Percentiles rank a stretch among this genome's conserved stretches.
Evolutionary conservation across 805 yeast species (phyloP).

Genomic region (Kuraishia molischiana): DNA sequence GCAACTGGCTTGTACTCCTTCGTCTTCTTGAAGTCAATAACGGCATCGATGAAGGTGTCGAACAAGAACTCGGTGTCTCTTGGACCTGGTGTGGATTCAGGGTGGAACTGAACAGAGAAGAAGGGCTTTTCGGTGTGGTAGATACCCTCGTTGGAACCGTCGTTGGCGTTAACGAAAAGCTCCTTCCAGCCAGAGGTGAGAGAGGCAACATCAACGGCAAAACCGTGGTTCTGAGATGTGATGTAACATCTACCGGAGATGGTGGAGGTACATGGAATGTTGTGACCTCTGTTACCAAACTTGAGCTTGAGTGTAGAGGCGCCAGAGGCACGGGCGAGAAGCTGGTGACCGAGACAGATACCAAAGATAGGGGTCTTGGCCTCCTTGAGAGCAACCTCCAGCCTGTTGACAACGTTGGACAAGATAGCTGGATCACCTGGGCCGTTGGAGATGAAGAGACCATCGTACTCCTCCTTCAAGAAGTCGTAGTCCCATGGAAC

Average conservation of each 20-base stretch:
- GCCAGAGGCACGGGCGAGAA: constrained; percentile 91
- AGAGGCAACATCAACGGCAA: constrained; percentile 81
- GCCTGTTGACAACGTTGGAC: constrained; percentile 52
- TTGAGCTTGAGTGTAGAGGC: constrained; percentile 87
- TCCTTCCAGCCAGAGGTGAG: constrained; percentile 82
- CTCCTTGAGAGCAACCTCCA: constrained; percentile 46
- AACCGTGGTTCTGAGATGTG: constrained; percentile 98
- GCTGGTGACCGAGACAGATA: constrained; percentile 97
- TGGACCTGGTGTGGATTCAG: constrained; percentile 99
- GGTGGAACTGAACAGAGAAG: constrained; percentile 98
- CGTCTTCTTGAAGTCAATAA: constrained; percentile 51
- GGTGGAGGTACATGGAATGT: constrained; percentile 88
- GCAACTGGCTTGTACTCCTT: constrained; percentile 55
- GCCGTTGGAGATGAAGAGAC: constrained; percentile 94
- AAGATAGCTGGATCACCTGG: constrained; percentile 98
- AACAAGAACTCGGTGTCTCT: constrained; percentile 96
- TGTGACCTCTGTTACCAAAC: constrained; percentile 99
- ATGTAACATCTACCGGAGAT: constrained; percentile 94
- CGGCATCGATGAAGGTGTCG: constrained; percentile 83
- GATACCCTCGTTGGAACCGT: constrained; percentile 97
- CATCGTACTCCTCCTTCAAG: constrained; percentile 76
- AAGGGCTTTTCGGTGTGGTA: constrained; percentile 80
- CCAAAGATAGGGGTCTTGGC: constrained; percentile 89
- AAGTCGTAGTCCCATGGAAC: constrained; percentile 95
- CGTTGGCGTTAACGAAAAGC: constrained; percentile 91